phyloP scores from a whole-genome alignment of 176 grass and related monocot species.

The Aegilops speltoides region DNA sequence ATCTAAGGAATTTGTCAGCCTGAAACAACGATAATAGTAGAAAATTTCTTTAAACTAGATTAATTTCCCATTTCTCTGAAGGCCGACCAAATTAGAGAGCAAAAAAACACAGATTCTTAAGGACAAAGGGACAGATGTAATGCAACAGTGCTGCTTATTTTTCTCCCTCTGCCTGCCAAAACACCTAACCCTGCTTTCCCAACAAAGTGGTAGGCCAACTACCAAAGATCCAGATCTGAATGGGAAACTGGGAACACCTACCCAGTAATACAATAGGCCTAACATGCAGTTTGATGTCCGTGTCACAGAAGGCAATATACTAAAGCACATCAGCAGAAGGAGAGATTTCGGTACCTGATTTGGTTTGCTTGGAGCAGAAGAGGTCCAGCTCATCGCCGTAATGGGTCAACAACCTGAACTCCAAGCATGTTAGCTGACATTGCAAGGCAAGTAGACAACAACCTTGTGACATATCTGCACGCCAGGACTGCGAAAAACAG shows the following conservation, averaged over 20 bases:
- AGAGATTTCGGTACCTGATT: too few species aligned
- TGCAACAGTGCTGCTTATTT: background rate
- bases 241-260: background rate
- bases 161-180: background rate
- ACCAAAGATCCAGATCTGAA: background rate
- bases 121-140: slow-evolving; percentile 6
- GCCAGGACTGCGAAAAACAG: background rate
- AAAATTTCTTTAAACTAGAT: background rate
- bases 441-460: slow-evolving; percentile 19
- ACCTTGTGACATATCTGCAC: slow-evolving; percentile 3
- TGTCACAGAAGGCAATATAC: slow-evolving; percentile 26
- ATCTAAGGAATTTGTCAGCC: background rate
- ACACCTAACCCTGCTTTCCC: slow-evolving; percentile 10
- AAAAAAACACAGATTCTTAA: background rate
- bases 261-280: slow-evolving; percentile 24
- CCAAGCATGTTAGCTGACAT: slow-evolving; percentile 8
- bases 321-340: too few species aligned
- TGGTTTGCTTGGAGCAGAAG: background rate
- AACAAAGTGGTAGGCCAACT: slow-evolving; percentile 39
- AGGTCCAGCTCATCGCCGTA: slow-evolving; percentile 5
- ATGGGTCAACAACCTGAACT: slow-evolving; percentile 37
- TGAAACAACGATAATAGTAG: background rate
- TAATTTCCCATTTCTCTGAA: background rate
- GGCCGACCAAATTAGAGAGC: background rate
- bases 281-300: slow-evolving; percentile 31